Conservation (phyloP, 257 asterid species). For the Thymus mandschuricus region DNA sequence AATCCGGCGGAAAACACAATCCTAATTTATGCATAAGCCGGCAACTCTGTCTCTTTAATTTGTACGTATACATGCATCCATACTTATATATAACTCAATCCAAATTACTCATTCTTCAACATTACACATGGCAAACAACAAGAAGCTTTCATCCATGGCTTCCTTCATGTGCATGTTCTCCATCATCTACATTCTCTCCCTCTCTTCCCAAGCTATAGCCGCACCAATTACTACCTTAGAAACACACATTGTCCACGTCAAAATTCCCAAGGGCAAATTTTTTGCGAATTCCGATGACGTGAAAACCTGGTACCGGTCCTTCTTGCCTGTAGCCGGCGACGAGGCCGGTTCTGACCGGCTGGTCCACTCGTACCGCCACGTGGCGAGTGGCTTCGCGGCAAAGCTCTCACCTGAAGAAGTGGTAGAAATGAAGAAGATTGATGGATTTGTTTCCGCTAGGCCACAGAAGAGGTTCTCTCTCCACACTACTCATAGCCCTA, state of each 20-base stretch:
- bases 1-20: conserved; percentile 9
- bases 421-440: conserved; percentile 37
- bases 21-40: background rate
- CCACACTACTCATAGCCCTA: conserved; percentile 53
- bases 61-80: background rate
- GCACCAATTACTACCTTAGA: conserved; percentile 23
- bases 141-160: conserved; percentile 6
- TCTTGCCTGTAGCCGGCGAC: conserved; percentile 33
- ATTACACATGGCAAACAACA: conserved; percentile 12
- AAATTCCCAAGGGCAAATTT: conserved; percentile 24
- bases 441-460: conserved; percentile 45
- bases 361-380: conserved; percentile 44
- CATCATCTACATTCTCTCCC: conserved; percentile 13
- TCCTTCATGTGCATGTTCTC: conserved; percentile 16
- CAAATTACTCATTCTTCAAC: conserved; percentile 14
- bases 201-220: conserved; percentile 26
- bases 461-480: conserved; percentile 34
- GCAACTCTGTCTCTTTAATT: background rate
- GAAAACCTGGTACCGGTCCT: conserved; percentile 34
- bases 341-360: conserved; percentile 29
- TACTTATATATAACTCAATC: conserved; percentile 11
- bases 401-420: conserved; percentile 37
- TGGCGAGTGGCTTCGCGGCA: conserved; percentile 50
- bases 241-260: conserved; percentile 48
- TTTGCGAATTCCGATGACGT: conserved; percentile 25